Evolutionary conservation across 495 filamentous ascomycete species (phyloP).

Genomic region (Oleoguttula mirabilis): DNA sequence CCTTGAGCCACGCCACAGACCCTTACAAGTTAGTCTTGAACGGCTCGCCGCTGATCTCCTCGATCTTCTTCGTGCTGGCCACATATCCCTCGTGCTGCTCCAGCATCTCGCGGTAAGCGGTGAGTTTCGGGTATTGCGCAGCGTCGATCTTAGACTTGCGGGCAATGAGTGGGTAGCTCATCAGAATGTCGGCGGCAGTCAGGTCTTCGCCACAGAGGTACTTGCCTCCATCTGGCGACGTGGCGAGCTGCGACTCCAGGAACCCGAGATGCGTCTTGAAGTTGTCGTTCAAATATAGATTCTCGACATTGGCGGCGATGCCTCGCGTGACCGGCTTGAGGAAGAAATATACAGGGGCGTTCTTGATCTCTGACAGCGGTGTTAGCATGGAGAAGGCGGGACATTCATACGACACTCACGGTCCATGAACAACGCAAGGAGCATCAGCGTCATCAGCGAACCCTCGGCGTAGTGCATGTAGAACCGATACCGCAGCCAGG

Average conservation of each 20-base stretch:
- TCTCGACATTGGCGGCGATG: constrained; percentile 51
- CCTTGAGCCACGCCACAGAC: too few species aligned
- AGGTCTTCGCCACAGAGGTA: constrained; percentile 63
- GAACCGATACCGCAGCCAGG: constrained; percentile 65
- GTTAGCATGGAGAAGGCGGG: too few species aligned
- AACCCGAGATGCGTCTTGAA: constrained; percentile 55
- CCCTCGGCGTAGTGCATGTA: constrained; percentile 69
- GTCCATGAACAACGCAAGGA: constrained; percentile 46
- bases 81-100: constrained; percentile 52
- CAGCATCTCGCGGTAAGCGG: constrained; percentile 49
- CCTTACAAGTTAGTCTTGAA: constrained; percentile 2
- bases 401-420: constrained; percentile 43
- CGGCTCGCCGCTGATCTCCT: constrained; percentile 24
- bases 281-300: constrained; percentile 49
- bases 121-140: constrained; percentile 50
- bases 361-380: constrained; percentile 36
- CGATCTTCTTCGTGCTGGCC: constrained; percentile 33
- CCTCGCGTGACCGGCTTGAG: constrained; percentile 60
- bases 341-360: constrained; percentile 67
- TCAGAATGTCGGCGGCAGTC: constrained; percentile 68
- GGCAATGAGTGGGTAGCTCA: constrained; percentile 60
- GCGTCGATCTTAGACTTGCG: constrained; percentile 32
- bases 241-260: constrained; percentile 57
- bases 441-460: constrained; percentile 57
- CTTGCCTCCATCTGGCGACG: constrained; percentile 47